Evolutionary conservation across 805 yeast species (phyloP), one percentile per base, ranked within the genome.

Genomic region (Metschnikowia rubicola): DNA sequence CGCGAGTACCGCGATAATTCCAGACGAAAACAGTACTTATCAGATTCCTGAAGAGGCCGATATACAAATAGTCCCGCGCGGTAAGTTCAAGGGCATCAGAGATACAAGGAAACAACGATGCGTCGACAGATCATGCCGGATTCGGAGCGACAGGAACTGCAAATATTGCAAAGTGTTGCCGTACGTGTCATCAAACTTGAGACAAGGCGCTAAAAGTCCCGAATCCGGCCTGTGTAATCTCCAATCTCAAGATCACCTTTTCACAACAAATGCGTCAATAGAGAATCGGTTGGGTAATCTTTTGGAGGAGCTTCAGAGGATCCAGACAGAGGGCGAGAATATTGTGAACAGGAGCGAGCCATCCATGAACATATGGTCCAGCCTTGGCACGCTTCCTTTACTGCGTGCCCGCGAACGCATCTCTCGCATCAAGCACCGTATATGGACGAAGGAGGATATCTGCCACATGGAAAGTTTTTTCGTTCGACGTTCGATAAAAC

Each of bases 51-150:
- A 31, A 9, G 17, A 5, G 28, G 32, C 32, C 17, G 29, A 37
- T 5, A 13, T 38, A 13, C 46, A 19, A 5, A 51, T 40, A 42
- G 33, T 47, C 31, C 37, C 31, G 21, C 44, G 40, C 29, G 66
- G 66, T 2, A 52, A 51, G 44, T 61, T 58, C 48, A 55, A 52
- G 37, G 65, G 65, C 4, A 29, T 30, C 33, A 41, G 31, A 12
- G 65, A 62, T 39, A 53, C 59, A 10, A 47, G 67, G 35, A 44
- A 55, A 1, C 39, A 46, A 13, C 51, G 56, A 8, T 63, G 67
- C 43, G 44, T 44, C 37, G 53, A 41, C 28, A 41, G 28, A n/a
- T 33, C 37, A 8, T 54, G 59, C 49, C 56, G 47, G 8, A n/a
- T 21, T 10, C 44, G 39, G 17, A 44, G 48, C 6, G 28, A 39